phyloP scores from a whole-genome alignment of 23 red algal genomes.

The Cyanidiococcus yangmingshanensis region DNA sequence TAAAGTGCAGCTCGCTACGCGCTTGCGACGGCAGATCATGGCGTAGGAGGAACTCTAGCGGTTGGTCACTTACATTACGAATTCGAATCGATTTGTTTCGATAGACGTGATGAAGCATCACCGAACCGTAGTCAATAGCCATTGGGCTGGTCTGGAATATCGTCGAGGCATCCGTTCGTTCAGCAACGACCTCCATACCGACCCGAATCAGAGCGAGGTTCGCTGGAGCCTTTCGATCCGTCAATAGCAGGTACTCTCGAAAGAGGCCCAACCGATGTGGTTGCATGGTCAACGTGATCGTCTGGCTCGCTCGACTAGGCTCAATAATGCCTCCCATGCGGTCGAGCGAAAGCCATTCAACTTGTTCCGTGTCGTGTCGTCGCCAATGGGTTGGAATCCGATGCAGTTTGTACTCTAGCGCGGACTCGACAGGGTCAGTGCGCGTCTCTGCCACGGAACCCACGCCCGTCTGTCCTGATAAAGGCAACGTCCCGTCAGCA shows the following conservation, averaged over 20 bases:
- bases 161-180: slow-evolving; percentile 3
- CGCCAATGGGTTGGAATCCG: neutral
- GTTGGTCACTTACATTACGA: slow-evolving; percentile 4
- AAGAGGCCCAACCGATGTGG: slow-evolving; percentile 14
- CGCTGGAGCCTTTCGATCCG: slow-evolving; percentile 18
- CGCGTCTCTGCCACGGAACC: neutral
- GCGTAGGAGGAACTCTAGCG: slow-evolving; percentile 24
- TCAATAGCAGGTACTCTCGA: slow-evolving; percentile 23
- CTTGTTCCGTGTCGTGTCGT: neutral
- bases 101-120: slow-evolving; percentile 24
- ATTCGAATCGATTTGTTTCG: slow-evolving; percentile 27
- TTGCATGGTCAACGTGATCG: neutral
- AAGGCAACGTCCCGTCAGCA: neutral
- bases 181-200: slow-evolving; percentile 25
- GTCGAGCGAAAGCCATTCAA: slow-evolving; percentile 4
- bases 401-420: slow-evolving; percentile 6
- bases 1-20: slow-evolving; percentile 23
- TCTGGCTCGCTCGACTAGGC: neutral
- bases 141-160: neutral
- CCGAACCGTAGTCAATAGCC: slow-evolving; percentile 20
- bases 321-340: slow-evolving; percentile 12
- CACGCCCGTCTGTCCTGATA: neutral
- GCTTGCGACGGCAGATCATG: slow-evolving; percentile 22
- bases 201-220: slow-evolving; percentile 16
- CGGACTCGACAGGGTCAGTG: neutral